Evolutionary conservation across 352 stramenopile species (phyloP), one percentile per base, ranked within the genome.

Genomic region (Pythium pyrilobum): DNA sequence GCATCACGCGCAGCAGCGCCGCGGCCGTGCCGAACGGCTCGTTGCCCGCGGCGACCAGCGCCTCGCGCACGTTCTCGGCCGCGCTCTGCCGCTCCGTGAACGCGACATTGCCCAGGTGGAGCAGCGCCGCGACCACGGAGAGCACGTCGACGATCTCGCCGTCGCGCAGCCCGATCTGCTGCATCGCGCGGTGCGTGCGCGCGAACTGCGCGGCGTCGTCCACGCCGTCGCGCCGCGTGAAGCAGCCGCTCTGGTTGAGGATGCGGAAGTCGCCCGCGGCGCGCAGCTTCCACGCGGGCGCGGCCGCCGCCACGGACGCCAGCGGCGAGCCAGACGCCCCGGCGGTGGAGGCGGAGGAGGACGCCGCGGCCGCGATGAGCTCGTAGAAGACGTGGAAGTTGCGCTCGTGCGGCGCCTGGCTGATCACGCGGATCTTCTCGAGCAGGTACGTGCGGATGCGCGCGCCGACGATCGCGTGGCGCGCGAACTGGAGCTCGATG

Each of bases 381-480:
- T 95, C 75, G 66, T 96, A 96, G 51, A 96, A 92, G 50, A 93
- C 82, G 70, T 96, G 85, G 36, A 93, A 96, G 51, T 92, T 93
- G 55, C 84, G 81, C 53, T 96, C 85, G 41, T 85, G 57, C 1
- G 57, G 41, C 2, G 74, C 72, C 57, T 94, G 88, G 44, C 78
- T 81, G 48, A 95, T 85, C 45, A 97, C 72, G 52, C 89, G 80
- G 33, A 96, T 92, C 67, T 98, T 98, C 66, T 98, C 95, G 29
- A 98, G 74, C 27, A 98, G 64, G 51, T 98, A 98, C 27, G 83
- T 96, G 59, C 82, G 80, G 48, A 97, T 93, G 9, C 71, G 73
- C 20, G 86, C 88, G 18, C 89, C 89, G 15, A 85, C 71, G 37
- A 84, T 68, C 11, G 61, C 57, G 47, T 71, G 59, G 43, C 51